Conservation (phyloP, 768 basidiomycete species). For the Boletus subcaerulescens region DNA sequence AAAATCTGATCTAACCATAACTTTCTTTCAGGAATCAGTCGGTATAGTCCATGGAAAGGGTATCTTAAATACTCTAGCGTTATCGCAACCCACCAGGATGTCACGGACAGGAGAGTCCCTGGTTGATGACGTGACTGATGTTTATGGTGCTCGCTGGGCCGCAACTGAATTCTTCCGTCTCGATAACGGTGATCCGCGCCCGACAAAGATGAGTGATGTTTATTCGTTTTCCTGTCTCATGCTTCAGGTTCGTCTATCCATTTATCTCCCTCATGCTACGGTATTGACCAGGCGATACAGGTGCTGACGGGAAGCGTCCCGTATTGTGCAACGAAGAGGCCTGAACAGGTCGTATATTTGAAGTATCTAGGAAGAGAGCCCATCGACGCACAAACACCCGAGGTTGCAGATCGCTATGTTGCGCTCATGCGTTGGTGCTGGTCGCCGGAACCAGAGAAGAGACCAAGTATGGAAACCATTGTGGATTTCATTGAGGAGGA, state of each 20-base stretch:
- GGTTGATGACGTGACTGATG: background rate
- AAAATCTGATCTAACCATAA: background rate
- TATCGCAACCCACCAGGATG: no score
- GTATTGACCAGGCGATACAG: background rate
- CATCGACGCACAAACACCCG: conserved; percentile 8
- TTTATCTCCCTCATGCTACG: background rate
- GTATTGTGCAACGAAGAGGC: conserved; percentile 6
- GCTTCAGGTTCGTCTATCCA: conserved; percentile 10
- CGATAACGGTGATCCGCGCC: background rate
- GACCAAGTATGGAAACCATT: conserved; percentile 9
- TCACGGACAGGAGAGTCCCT: no score
- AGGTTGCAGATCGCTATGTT: background rate
- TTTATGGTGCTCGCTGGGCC: conserved; percentile 9
- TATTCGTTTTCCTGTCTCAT: conserved; percentile 16
- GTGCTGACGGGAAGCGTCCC: conserved; percentile 6
- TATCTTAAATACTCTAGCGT: background rate
- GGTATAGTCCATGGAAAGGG: conserved; percentile 2
- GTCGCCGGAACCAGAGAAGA: conserved; percentile 7
- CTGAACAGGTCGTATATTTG: conserved; percentile 14
- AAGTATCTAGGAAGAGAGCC: conserved; percentile 13
- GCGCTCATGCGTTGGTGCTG: conserved; percentile 9
- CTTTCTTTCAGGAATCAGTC: background rate
- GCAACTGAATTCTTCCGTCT: conserved; percentile 10
- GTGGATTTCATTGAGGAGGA: conserved; percentile 1
- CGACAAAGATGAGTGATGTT: conserved; percentile 14